Evolutionary conservation across 2,329 filamentous ascomycete species (phyloP), one percentile per base, ranked within the genome.

Genomic region (Tolypocladium tropicale): DNA sequence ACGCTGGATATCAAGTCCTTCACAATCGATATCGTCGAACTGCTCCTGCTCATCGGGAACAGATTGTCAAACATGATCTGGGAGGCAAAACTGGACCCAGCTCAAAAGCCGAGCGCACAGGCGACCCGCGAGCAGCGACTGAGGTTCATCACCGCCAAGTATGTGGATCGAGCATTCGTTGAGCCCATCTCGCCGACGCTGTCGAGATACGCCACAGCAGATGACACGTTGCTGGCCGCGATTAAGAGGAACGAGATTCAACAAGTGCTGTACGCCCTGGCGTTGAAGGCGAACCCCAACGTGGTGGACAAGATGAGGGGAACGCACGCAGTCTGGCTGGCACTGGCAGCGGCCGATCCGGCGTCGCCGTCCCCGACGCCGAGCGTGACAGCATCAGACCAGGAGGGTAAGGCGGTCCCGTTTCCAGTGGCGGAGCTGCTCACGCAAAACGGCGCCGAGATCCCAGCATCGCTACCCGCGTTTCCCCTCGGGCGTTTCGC

Each of bases 181-280:
- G 86, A 92, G 64, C 85, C 87, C 0, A 86, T 90, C 30, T 89
- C 89, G 2, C 70, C 86, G 4, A 87, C 86, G 0, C 74, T 91
- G 48, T 92, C 90, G 2, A 82, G 88, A 34, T 94, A 89, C 68
- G 78, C 79, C 2, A 90, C 86, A 0, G 77, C 93, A 0, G 91
- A 97, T 59, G 94, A 99, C 65, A 92, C 89, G 0, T 79, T 99
- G 6, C 76, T 99, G 41, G 91, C 92, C 6, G 92, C 89, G 11
- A 92, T 97, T 69, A 99, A 97, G 78, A 90, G 86, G 72, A 96
- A 96, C 70, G 92, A 99, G 67, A 90, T 99, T 55, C 89, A 94
- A 66, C 89, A 91, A 60, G 91, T 96, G 28, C 82, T 99, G 30
- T 95, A 96, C 65, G 93, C 89, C 4, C 78, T 99, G 51, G 90